Conservation (phyloP, 192 early-diverging fungal genomes). For the Gaertneriomyces sp. region DNA sequence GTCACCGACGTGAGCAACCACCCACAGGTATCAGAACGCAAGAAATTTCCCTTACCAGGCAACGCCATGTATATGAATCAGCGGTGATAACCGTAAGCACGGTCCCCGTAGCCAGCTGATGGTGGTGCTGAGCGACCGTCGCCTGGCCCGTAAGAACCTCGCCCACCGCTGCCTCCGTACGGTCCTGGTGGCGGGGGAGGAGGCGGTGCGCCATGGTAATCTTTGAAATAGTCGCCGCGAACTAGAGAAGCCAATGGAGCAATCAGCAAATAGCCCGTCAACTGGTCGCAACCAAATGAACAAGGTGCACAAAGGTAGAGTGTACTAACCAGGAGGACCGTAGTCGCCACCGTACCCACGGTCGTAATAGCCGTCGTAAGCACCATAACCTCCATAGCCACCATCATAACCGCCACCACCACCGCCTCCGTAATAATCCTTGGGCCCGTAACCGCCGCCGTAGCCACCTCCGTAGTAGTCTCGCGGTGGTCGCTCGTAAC, state of each 20-base stretch:
- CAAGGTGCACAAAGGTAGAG: neutral
- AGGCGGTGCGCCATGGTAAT: constrained; percentile 13
- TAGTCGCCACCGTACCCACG: constrained; percentile 26
- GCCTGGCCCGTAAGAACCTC: neutral
- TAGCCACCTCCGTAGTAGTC: neutral
- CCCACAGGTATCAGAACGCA: no score
- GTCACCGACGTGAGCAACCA: no score
- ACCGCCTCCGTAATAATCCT: constrained; percentile 24
- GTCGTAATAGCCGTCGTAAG: constrained; percentile 3
- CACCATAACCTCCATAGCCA: neutral
- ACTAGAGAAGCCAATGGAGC: constrained; percentile 3
- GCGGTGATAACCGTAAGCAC: neutral
- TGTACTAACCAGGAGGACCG: constrained; percentile 14
- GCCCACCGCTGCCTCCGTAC: constrained; percentile 8
- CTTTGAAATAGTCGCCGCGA: constrained; percentile 29
- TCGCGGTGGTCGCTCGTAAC: constrained; percentile 3
- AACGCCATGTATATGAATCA: no score
- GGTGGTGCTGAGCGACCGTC: no score
- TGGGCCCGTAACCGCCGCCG: constrained; percentile 17
- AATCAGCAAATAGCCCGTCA: neutral
- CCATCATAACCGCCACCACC: constrained; percentile 12
- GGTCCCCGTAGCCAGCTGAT: constrained; percentile 1
- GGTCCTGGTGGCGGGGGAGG: constrained; percentile 11
- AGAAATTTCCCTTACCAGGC: no score
- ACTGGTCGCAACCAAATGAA: neutral